These are phyloP conservation scores for Acanthamoeba polyphaga DNA, from an alignment of 208 protist species.

Conservation along the genomic window DNA sequence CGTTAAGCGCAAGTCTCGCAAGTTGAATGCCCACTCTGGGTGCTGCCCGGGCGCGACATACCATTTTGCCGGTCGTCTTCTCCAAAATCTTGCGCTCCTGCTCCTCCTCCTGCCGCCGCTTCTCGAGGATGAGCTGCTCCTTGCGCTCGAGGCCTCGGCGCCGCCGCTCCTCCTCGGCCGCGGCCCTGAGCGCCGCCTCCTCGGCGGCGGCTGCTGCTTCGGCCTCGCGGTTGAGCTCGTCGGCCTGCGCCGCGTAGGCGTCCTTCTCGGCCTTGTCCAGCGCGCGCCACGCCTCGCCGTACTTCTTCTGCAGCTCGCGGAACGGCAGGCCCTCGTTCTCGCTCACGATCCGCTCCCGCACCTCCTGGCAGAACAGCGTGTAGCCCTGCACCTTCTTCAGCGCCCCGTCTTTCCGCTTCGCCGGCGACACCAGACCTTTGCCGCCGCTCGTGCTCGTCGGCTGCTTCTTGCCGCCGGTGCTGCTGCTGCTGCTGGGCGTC, in stretches of 20 bases:
- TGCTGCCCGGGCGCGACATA: neutral
- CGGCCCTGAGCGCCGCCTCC: neutral
- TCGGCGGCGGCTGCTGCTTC: neutral
- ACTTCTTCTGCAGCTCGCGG: conserved; percentile 60
- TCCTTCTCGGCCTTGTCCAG: conserved; percentile 28
- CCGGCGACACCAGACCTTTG: neutral
- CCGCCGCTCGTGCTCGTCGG: neutral
- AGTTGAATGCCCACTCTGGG: too few relatives aligned
- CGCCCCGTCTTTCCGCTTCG: neutral
- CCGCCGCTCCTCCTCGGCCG: neutral
- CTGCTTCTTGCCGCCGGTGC: neutral
- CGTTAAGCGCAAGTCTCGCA: too few relatives aligned
- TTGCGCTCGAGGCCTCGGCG: neutral
- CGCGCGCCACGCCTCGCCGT: conserved; percentile 31
- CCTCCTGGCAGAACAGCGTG: conserved; percentile 57
- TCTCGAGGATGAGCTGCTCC: conserved; percentile 35
- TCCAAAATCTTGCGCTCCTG: conserved; percentile 32
- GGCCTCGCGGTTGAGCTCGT: conserved; percentile 28
- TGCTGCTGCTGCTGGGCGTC: neutral
- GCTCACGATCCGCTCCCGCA: neutral
- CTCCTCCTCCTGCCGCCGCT: conserved; percentile 11
- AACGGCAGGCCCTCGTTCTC: conserved; percentile 6
- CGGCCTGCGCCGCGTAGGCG: neutral
- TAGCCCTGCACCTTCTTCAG: conserved; percentile 63
- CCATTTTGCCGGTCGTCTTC: conserved; percentile 38